A percentile compares a stretch with the other conserved stretches of the same genome.
These are phyloP conservation scores for Thermomyces lanuginosus DNA, from an alignment of 2,329 filamentous ascomycete genomes.

Conservation along the genomic window DNA sequence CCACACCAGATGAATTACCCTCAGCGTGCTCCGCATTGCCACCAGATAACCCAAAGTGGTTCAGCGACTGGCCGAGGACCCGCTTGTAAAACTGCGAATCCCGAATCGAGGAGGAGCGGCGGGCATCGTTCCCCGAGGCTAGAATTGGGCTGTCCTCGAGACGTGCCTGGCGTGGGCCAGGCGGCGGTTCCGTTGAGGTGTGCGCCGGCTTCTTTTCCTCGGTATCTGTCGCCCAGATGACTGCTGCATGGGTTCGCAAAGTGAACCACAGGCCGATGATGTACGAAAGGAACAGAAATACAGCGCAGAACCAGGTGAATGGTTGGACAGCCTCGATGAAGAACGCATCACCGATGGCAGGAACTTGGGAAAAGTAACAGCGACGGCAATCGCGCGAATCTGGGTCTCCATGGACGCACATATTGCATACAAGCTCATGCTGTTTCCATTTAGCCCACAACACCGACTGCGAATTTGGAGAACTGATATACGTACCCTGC, in stretches of 20 bases:
- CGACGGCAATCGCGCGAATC: conserved; percentile 73
- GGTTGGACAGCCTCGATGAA: conserved; percentile 81
- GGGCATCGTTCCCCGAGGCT: conserved; percentile 15
- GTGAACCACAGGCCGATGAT: conserved; percentile 91
- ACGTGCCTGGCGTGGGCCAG: conserved; percentile 20
- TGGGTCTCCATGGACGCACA: conserved; percentile 38
- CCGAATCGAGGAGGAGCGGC: conserved; percentile 42
- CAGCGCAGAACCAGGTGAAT: conserved; percentile 78
- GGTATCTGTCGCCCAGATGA: conserved; percentile 82
- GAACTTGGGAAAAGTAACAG: conserved; percentile 83
- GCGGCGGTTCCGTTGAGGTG: conserved; percentile 14
- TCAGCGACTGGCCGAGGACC: conserved; percentile 77
- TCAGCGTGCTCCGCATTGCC: conserved; percentile 15
- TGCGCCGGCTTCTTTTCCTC: conserved; percentile 52
- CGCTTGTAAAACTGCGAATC: conserved; percentile 85
- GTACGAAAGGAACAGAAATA: conserved; percentile 80
- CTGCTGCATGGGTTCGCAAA: conserved; percentile 81
- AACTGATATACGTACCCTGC: conserved; percentile 44
- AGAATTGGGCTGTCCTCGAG: conserved; percentile 17
- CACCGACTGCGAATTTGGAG: neutral
- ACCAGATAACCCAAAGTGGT: conserved; percentile 55
- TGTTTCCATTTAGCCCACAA: conserved; percentile 21
- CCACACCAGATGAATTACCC: conserved; percentile 9
- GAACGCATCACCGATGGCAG: conserved; percentile 71
- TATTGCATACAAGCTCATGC: conserved; percentile 78